Evolutionary conservation across 106 monocot species (phyloP).

Genomic region (Dendrobium chrysotoxum): DNA sequence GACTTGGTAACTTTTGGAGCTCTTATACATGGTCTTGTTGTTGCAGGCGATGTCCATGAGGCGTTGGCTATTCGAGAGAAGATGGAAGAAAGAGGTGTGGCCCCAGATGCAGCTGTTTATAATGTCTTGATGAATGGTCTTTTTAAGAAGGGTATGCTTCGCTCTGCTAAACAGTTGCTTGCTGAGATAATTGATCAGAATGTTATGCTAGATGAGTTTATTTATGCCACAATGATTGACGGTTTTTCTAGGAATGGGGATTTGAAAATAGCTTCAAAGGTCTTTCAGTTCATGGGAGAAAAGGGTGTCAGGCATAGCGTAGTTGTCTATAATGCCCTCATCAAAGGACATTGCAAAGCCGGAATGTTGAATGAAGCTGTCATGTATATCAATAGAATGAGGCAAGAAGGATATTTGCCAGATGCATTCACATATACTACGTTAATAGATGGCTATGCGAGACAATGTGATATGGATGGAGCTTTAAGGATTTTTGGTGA

Average conservation of each 20-base stretch:
- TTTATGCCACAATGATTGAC: constrained; percentile 74
- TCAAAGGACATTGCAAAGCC: constrained; percentile 75
- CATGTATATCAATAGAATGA: constrained; percentile 37
- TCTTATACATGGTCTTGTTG: constrained; percentile 76
- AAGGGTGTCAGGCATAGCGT: constrained; percentile 36
- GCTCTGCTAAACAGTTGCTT: constrained; percentile 52
- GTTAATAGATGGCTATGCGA: constrained; percentile 71
- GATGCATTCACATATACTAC: constrained; percentile 84
- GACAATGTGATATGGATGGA: constrained; percentile 40
- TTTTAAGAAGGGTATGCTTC: constrained; percentile 80
- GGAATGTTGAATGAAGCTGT: constrained; percentile 59
- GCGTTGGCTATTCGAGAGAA: constrained; percentile 53
- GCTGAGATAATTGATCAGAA: constrained; percentile 71
- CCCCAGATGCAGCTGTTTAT: constrained; percentile 64
- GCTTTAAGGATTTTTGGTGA: constrained; percentile 51
- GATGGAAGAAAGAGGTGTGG: constrained; percentile 56
- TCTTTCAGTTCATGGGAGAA: constrained; percentile 62
- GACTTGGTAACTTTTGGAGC: constrained; percentile 86
- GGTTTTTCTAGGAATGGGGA: constrained; percentile 78
- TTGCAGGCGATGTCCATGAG: constrained; percentile 44
- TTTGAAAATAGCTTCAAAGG: constrained; percentile 51
- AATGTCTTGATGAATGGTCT: constrained; percentile 76
- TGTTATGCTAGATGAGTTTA: constrained; percentile 55
- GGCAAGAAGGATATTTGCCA: constrained; percentile 34
- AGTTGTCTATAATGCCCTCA: constrained; percentile 79